These are phyloP conservation scores for Epichloe baconii DNA, from an alignment of 2,329 filamentous ascomycete genomes.

Conservation along the genomic window DNA sequence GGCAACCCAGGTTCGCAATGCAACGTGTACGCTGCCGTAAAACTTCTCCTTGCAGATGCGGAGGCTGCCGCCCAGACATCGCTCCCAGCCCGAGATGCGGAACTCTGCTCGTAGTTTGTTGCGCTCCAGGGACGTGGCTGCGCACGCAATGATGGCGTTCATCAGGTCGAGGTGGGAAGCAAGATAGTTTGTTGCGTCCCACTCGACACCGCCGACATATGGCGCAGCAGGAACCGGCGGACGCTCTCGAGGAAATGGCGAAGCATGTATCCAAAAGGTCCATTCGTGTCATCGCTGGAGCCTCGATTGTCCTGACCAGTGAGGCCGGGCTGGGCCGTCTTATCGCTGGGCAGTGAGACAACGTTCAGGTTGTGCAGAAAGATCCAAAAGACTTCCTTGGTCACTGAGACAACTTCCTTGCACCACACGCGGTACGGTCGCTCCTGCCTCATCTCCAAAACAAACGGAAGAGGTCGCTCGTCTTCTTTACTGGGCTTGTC, in stretches of 20 bases:
- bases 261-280: constrained; percentile 47
- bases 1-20: constrained; percentile 76
- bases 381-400: constrained; percentile 98
- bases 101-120: constrained; percentile 69
- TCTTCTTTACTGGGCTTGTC: constrained; percentile 68
- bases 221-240: constrained; percentile 88
- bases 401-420: constrained; percentile 83
- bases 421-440: constrained; percentile 89
- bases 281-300: constrained; percentile 12
- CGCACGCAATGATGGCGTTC: constrained; percentile 77
- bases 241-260: constrained; percentile 68
- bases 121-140: constrained; percentile 55
- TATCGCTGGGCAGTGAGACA: constrained; percentile 48
- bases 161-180: constrained; percentile 85
- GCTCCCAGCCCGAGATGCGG: constrained; percentile 78
- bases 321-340: constrained; percentile 11
- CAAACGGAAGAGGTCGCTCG: constrained; percentile 68
- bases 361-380: constrained; percentile 92
- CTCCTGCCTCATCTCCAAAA: constrained; percentile 75
- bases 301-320: constrained; percentile 1
- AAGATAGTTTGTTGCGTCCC: constrained; percentile 96
- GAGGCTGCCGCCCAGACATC: constrained; percentile 70
- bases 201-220: constrained; percentile 94
- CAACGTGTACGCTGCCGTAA: constrained; percentile 83
- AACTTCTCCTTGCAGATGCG: constrained; percentile 96